Evolutionary conservation across 495 filamentous ascomycete species (phyloP).

Genomic region (Penicillium malachiteum): DNA sequence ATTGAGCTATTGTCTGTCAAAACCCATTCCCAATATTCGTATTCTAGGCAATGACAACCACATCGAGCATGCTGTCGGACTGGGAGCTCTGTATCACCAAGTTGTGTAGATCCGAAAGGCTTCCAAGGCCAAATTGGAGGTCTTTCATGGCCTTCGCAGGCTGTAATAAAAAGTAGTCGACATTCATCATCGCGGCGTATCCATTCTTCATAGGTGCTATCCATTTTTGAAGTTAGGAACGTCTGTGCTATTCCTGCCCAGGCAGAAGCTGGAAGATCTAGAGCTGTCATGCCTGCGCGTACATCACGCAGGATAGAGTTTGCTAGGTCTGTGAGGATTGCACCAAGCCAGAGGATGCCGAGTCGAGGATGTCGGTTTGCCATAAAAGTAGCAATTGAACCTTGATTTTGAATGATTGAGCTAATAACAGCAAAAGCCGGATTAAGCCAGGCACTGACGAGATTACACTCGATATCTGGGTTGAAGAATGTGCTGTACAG

Average conservation of each 20-base stretch:
- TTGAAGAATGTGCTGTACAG: conserved; percentile 31
- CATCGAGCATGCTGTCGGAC: conserved; percentile 27
- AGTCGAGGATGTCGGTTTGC: conserved; percentile 19
- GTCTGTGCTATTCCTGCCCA: conserved; percentile 23
- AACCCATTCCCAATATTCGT: conserved; percentile 25
- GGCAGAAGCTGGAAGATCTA: conserved; percentile 22
- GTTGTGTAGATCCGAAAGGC: conserved; percentile 23
- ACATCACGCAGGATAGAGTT: conserved; percentile 18
- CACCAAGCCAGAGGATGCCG: conserved; percentile 28
- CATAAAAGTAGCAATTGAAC: conserved; percentile 11
- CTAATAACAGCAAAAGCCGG: conserved; percentile 26
- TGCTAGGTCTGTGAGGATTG: conserved; percentile 19
- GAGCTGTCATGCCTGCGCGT: conserved; percentile 18
- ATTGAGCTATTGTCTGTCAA: conserved; percentile 16
- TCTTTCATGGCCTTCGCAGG: conserved; percentile 17
- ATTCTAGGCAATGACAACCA: conserved; percentile 25
- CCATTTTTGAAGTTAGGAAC: conserved; percentile 19
- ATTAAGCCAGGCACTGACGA: conserved; percentile 34
- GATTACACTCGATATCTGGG: conserved; percentile 26
- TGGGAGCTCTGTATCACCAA: conserved; percentile 24
- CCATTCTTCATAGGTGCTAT: conserved; percentile 6
- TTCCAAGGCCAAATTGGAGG: conserved; percentile 26
- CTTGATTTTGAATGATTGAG: conserved; percentile 10
- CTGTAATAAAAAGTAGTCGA: conserved; percentile 28
- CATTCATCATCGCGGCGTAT: conserved; percentile 29